These are phyloP conservation scores for Apiospora koreana DNA, from an alignment of 2,329 filamentous ascomycete species.

Conservation along the genomic window DNA sequence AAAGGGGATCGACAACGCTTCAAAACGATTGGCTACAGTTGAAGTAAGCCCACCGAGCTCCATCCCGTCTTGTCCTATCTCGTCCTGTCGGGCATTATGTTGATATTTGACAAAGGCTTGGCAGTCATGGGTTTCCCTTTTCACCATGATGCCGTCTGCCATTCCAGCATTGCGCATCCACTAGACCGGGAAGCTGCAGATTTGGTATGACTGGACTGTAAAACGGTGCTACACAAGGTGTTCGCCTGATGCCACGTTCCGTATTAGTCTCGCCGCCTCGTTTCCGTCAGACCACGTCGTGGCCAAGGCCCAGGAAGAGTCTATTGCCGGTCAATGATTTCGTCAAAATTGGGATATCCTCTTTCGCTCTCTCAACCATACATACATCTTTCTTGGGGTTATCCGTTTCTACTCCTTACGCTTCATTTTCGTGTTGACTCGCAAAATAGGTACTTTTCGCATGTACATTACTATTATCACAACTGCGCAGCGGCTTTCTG, in stretches of 20 bases:
- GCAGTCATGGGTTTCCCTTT: neutral
- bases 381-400: neutral
- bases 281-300: neutral
- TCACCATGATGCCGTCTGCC: neutral
- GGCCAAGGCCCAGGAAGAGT: neutral
- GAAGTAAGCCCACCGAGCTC: neutral
- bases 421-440: neutral
- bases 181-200: neutral
- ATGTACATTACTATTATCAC: no score
- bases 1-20: neutral
- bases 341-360: neutral
- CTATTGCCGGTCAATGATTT: neutral
- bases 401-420: neutral
- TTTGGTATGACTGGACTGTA: neutral
- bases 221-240: neutral
- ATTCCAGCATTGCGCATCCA: neutral
- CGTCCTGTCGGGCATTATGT: neutral
- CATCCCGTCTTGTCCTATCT: neutral
- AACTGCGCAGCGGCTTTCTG: neutral
- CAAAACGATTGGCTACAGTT: neutral
- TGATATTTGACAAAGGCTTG: neutral
- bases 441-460: neutral
- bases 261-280: neutral
- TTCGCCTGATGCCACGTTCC: slow-evolving; percentile 1
- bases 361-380: neutral